Conservation (phyloP, 768 basidiomycete species). For the Tulasnella sp. region DNA sequence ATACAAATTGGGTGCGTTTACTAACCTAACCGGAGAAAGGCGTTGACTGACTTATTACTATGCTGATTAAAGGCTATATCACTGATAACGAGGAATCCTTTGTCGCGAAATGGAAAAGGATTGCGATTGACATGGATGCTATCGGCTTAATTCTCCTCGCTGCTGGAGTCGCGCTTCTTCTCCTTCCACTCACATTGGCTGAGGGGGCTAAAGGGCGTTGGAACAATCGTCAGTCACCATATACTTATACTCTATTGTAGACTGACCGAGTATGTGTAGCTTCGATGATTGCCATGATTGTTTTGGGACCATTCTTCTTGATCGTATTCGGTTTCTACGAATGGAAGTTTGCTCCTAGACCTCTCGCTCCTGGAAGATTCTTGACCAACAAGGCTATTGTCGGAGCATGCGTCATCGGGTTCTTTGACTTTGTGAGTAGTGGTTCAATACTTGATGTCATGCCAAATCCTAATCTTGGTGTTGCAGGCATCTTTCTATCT, state of each 20-base stretch:
- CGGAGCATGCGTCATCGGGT: slow-evolving; percentile 46
- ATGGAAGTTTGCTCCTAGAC: slow-evolving; percentile 38
- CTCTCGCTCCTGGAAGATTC: slow-evolving; percentile 50
- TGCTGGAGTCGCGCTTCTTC: slow-evolving; percentile 36
- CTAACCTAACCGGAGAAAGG: not conserved
- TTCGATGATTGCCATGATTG: slow-evolving; percentile 40
- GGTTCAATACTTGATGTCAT: not conserved
- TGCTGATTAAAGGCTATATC: not conserved
- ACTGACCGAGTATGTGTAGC: slow-evolving; percentile 23
- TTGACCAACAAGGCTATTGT: slow-evolving; percentile 45
- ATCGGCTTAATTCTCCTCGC: slow-evolving; percentile 42
- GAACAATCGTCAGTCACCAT: slow-evolving; percentile 34
- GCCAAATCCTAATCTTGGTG: not conserved
- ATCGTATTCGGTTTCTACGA: slow-evolving; percentile 37
- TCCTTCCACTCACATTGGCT: slow-evolving; percentile 43
- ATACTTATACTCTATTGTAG: slow-evolving; percentile 19
- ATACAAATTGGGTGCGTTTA: slow-evolving; percentile 25
- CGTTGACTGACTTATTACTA: not conserved
- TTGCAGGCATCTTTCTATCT: slow-evolving; percentile 32
- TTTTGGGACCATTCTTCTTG: slow-evolving; percentile 34
- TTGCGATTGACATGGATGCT: slow-evolving; percentile 31
- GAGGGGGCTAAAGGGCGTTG: slow-evolving; percentile 30
- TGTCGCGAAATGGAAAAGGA: slow-evolving; percentile 18
- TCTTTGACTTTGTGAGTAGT: slow-evolving; percentile 43
- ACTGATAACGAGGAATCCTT: slow-evolving; percentile 3